These are phyloP conservation scores for Heimioporus sp. DNA, from an alignment of 768 basidiomycete species.

Conservation along the genomic window DNA sequence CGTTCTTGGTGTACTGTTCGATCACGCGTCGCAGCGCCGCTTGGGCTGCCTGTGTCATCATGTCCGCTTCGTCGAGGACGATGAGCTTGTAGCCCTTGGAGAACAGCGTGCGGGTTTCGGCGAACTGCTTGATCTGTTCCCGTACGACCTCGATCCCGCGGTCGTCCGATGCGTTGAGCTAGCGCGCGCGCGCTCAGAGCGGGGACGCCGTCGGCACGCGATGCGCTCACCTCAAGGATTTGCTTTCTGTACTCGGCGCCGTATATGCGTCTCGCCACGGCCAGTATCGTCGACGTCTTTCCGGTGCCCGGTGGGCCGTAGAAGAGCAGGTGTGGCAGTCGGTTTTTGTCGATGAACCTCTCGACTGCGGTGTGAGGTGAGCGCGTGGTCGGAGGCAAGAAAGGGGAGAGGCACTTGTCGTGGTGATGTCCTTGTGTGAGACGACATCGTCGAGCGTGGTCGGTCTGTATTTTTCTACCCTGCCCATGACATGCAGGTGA, in stretches of 20 bases:
- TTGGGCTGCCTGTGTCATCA: constrained; percentile 99
- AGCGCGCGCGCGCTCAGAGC: constrained; percentile 3
- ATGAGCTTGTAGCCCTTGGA: constrained; percentile 97
- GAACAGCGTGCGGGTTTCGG: constrained; percentile 89
- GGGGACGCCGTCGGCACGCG: neutral
- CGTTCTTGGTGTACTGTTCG: constrained; percentile 98
- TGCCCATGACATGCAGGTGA: constrained; percentile 26
- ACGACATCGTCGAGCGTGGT: constrained; percentile 91
- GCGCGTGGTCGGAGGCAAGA: neutral
- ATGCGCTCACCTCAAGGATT: constrained; percentile 76
- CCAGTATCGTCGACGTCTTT: constrained; percentile 96
- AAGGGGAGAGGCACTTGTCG: constrained; percentile 63
- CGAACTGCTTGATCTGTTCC: constrained; percentile 98
- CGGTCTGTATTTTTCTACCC: constrained; percentile 99
- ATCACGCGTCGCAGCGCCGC: constrained; percentile 95
- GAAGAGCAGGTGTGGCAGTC: constrained; percentile 92
- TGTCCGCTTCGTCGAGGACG: constrained; percentile 98
- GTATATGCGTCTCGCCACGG: constrained; percentile 93
- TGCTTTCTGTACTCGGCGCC: constrained; percentile 84
- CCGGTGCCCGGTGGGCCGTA: constrained; percentile 99
- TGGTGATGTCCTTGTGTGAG: constrained; percentile 93
- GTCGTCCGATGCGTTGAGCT: constrained; percentile 98
- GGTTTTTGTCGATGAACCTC: constrained; percentile 92
- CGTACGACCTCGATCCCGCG: constrained; percentile 98
- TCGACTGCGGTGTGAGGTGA: constrained; percentile 60